Evolutionary conservation across 1,284 basidiomycete species (phyloP).

Genomic region (Apiotrichum mycotoxinovorans): DNA sequence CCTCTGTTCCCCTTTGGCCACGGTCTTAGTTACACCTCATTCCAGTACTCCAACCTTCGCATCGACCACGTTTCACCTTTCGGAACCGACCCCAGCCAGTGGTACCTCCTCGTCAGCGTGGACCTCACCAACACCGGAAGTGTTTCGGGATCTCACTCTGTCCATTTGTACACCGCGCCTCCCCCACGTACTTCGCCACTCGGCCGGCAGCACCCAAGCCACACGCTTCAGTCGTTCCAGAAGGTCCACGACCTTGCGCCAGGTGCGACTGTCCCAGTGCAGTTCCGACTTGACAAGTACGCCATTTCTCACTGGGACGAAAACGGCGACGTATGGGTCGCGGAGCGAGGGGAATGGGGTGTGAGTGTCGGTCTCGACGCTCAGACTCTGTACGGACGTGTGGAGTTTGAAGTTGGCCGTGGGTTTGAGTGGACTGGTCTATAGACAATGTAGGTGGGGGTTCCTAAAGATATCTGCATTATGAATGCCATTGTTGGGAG

Average conservation of each 20-base stretch:
- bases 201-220: slow-evolving; percentile 30
- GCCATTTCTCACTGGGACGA: slow-evolving; percentile 50
- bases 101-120: slow-evolving; percentile 22
- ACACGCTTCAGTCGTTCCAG: slow-evolving; percentile 39
- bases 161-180: slow-evolving; percentile 32
- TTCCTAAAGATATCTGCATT: too few species aligned
- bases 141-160: slow-evolving; percentile 29
- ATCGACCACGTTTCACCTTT: slow-evolving; percentile 20
- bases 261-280: slow-evolving; percentile 30
- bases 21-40: slow-evolving; percentile 74
- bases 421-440: slow-evolving; percentile 38
- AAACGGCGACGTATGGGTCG: slow-evolving; percentile 33
- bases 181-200: slow-evolving; percentile 26
- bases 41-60: slow-evolving; percentile 49
- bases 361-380: slow-evolving; percentile 36
- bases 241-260: slow-evolving; percentile 35
- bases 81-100: slow-evolving; percentile 15
- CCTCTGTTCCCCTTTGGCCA: slow-evolving; percentile 71
- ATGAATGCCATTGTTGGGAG: too few species aligned
- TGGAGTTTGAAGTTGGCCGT: slow-evolving; percentile 27
- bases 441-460: not conserved
- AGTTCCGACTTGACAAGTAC: slow-evolving; percentile 45
- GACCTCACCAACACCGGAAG: slow-evolving; percentile 38
- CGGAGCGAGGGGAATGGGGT: slow-evolving; percentile 40
- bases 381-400: slow-evolving; percentile 25